Evolutionary conservation across 140 eudicot species (phyloP), one percentile per base, ranked within the genome.

Genomic region (Flaveria floridana): DNA sequence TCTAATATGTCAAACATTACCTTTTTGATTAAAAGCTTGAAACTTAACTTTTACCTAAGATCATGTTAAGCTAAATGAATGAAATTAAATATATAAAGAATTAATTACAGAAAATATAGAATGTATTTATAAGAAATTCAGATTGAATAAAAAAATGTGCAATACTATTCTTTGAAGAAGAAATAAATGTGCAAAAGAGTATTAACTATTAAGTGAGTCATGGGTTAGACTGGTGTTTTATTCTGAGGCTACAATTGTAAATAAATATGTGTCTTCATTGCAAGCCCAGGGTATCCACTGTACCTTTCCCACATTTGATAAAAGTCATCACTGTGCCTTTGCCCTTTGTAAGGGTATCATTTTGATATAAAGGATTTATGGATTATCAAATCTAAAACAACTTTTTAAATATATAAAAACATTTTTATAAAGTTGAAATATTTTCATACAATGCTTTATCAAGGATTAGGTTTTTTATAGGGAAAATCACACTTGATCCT

Each of bases 201-300:
- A 34, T 15, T 0, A 65, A 65, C 26, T 65, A 34, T 15, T 2
- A 65, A 30, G 15, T 65, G 70, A 48, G 70, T 65, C 70, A 65
- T 65, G 50, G 25, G 21, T 37, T 65, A 26, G 70, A 65, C 70
- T 3, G 70, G 70, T 65, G 70, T n/a, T 65, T 65, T 64, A 64
- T 64, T 47, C 70, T 34, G 70, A 64, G 50, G 48, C 23, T 14
- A 30, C 70, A 64, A 34, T 42, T 42, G 70, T 64, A 64, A 64
- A 65, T 34, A 34, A 37, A 65, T 65, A 65, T 65, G 46, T 34
- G 70, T 65, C 50, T 65, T n/a, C 23, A n/a, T n/a, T 65, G 70
- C 70, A 65, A 26, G 48, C 1, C 20, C 46, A 28, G 50, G 23
- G 25, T n/a, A n/a, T 15, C 50, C 12, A 65, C 70, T 65, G 50